Evolutionary conservation across 108 stramenopile genomes (phyloP).

Genomic region (Skeletonema potamos): DNA sequence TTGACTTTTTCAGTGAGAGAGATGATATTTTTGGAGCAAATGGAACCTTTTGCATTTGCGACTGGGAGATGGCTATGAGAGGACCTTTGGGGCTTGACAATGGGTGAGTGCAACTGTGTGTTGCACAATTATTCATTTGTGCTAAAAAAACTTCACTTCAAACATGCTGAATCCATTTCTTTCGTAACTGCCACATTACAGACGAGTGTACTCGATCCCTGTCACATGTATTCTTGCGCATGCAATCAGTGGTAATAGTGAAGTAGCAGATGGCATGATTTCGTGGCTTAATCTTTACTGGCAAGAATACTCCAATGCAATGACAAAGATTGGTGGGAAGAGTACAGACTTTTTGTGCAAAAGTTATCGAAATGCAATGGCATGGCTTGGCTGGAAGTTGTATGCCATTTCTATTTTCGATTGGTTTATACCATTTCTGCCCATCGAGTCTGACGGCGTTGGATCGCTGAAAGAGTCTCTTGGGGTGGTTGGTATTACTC

Average conservation of each 20-base stretch:
- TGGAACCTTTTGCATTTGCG: slow-evolving; percentile 24
- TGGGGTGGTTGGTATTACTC: background rate
- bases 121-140: slow-evolving; percentile 16
- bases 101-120: slow-evolving; percentile 4
- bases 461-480: background rate
- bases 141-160: background rate
- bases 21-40: slow-evolving; percentile 29
- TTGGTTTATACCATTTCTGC: too few species aligned
- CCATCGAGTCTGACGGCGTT: too few species aligned
- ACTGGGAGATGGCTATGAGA: slow-evolving; percentile 39
- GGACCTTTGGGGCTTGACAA: slow-evolving; percentile 36
- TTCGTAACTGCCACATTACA: too few species aligned
- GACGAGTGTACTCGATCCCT: background rate
- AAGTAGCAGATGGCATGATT: background rate
- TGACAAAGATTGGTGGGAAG: background rate
- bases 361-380: background rate
- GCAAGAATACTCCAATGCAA: background rate
- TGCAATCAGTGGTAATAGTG: background rate
- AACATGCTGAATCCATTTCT: too few species aligned
- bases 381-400: background rate
- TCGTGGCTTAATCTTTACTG: background rate
- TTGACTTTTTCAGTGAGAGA: background rate
- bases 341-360: background rate
- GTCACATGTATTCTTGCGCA: slow-evolving; percentile 1
- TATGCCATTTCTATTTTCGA: too few species aligned